Percentiles rank a stretch among this genome's conserved stretches.
Evolutionary conservation across 2,329 filamentous ascomycete genomes (phyloP).

Genomic region (Hypoxylon sp.): DNA sequence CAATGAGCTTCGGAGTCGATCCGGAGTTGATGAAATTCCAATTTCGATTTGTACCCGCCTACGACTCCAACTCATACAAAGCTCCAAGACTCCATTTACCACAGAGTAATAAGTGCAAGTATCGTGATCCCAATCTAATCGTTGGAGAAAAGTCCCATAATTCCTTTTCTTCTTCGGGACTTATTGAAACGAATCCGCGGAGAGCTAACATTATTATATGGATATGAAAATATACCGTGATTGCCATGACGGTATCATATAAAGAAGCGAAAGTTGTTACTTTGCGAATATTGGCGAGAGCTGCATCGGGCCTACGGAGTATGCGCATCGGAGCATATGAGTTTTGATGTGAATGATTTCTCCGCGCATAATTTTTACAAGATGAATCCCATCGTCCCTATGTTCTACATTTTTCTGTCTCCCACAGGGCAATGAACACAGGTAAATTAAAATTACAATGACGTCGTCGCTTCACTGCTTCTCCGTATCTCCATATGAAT

Average conservation of each 20-base stretch:
- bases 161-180: constrained; percentile 28
- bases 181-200: constrained; percentile 32
- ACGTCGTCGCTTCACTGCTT: constrained; percentile 23
- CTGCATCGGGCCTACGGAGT: constrained; percentile 35
- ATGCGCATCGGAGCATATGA: constrained; percentile 20
- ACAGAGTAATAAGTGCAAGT: constrained; percentile 24
- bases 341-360: not conserved
- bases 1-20: constrained; percentile 3
- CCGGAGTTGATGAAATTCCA: constrained; percentile 12
- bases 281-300: constrained; percentile 19
- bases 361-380: not conserved
- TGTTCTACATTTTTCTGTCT: constrained; percentile 7
- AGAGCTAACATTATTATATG: constrained; percentile 33
- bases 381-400: constrained; percentile 5
- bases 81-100: constrained; percentile 20
- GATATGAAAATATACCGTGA: constrained; percentile 11
- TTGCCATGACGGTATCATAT: constrained; percentile 25
- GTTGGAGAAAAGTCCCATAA: constrained; percentile 32
- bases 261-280: constrained; percentile 3
- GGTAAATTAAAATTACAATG: constrained; percentile 12
- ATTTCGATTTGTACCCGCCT: constrained; percentile 5
- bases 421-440: constrained; percentile 21
- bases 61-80: not conserved
- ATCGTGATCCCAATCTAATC: constrained; percentile 37
- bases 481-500: constrained; percentile 26